Evolutionary conservation across 345 rosid species (phyloP).

Genomic region (Durio zibethinus): DNA sequence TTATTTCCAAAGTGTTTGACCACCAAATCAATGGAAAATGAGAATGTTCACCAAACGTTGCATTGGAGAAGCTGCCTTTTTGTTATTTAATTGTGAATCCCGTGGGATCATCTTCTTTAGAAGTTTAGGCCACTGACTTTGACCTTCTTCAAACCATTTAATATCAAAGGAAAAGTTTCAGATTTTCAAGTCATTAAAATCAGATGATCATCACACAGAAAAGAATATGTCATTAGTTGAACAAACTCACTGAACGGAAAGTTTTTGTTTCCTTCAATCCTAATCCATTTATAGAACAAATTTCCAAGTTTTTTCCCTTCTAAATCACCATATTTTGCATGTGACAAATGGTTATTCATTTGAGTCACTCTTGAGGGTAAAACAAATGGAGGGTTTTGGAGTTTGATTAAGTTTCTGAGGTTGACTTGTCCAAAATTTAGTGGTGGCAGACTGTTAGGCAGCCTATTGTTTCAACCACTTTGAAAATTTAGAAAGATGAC

Average conservation of each 20-base stretch:
- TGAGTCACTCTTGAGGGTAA: neutral
- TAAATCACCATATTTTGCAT: no score
- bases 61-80: neutral
- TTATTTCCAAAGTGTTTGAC: conserved; percentile 1
- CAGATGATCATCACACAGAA: neutral
- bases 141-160: neutral
- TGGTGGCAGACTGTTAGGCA: conserved; percentile 4
- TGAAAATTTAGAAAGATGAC: neutral
- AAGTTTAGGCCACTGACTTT: neutral
- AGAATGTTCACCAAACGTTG: neutral
- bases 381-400: no score
- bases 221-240: neutral
- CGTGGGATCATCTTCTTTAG: neutral
- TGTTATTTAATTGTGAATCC: neutral
- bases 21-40: neutral
- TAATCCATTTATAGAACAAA: neutral
- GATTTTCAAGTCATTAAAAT: neutral
- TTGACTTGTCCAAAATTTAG: neutral
- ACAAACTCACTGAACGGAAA: neutral
- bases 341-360: no score
- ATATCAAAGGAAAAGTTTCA: neutral
- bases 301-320: neutral
- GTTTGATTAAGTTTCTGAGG: neutral
- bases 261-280: neutral
- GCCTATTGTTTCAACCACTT: conserved; percentile 6